Evolutionary conservation across 2,329 filamentous ascomycete genomes (phyloP), one percentile per base, ranked within the genome.

Genomic region (Macrophomina phaseolina): DNA sequence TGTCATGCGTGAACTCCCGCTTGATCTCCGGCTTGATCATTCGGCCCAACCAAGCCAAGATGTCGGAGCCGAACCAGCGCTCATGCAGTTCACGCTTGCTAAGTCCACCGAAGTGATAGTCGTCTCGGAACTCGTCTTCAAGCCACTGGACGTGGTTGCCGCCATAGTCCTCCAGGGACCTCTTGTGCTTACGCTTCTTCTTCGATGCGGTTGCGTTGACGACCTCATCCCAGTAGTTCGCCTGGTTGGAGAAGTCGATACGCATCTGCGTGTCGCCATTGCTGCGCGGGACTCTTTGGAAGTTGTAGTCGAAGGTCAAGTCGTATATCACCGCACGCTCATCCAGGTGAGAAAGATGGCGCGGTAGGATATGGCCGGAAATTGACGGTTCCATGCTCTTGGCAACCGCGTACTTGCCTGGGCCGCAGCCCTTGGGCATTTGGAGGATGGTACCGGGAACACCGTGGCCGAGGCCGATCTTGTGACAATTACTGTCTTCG

Each of bases 361-460:
- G 72, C 5, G 77, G 52, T 1, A 53, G 67, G 56, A 76, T 68
- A 67, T 74, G 69, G 8, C 68, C 30, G 9, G 70, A 58, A 4
- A 2, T 8, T 1, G 36, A 38, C 11, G 68, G 70, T 58, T 46
- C 67, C 69, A 82, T 70, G 23, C 61, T 60, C 53, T 75, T 74
- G 6, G 75, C 79, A 0, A 82, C 74, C 14, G 80, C 80, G 61
- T 82, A 82, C 30, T 71, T 74, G 5, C 77, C 79, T 0, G 77
- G 75, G 1, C 80, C 80, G 67, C 79, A 82, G n/a, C 74, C 72
- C 2, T 63, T 12, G 0, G 80, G 81, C 80, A 83, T 81, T 68
- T 81, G 65, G 0, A 82, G 14, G 45, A 82, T 78, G 0, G 80
- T 83, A 1, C 75, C 76, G 0, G 74, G 68, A 5, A 75, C 78